Evolutionary conservation across 192 early-diverging fungal species (phyloP).

Genomic region (Mortierella alpina): DNA sequence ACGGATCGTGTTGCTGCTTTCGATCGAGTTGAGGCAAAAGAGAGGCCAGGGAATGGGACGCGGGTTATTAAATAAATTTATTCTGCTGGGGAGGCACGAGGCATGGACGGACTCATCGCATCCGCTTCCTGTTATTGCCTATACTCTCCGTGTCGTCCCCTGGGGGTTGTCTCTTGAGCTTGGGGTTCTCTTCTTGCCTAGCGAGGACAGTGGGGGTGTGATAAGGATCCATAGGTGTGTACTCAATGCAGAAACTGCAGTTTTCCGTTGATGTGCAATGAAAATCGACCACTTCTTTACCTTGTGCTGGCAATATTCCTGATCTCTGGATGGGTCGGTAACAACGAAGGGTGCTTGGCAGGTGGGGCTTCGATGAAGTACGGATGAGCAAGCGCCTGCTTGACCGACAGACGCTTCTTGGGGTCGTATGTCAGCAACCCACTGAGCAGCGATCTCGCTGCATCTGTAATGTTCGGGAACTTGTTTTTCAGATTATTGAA

Average conservation of each 20-base stretch:
- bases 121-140: slow-evolving; percentile 27
- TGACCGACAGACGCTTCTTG: slow-evolving; percentile 68
- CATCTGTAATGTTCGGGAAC: slow-evolving; percentile 63
- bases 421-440: slow-evolving; percentile 83
- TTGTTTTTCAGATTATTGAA: slow-evolving; percentile 69
- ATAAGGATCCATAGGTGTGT: not conserved
- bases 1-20: no score
- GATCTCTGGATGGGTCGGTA: slow-evolving; percentile 69
- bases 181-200: slow-evolving; percentile 39
- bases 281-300: slow-evolving; percentile 1
- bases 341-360: slow-evolving; percentile 58
- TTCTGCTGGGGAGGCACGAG: no score
- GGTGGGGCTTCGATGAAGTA: slow-evolving; percentile 84
- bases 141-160: slow-evolving; percentile 33
- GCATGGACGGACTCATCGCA: slow-evolving; percentile 6
- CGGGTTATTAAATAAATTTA: no score
- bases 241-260: not conserved
- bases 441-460: slow-evolving; percentile 70
- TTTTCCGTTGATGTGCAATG: not conserved
- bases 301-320: slow-evolving; percentile 55
- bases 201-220: not conserved
- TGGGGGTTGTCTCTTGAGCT: slow-evolving; percentile 39
- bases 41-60: no score
- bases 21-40: no score
- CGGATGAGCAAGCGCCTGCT: slow-evolving; percentile 73